Evolutionary conservation across 108 stramenopile species (phyloP).

Genomic region (Pseudonitzschia pungens): DNA sequence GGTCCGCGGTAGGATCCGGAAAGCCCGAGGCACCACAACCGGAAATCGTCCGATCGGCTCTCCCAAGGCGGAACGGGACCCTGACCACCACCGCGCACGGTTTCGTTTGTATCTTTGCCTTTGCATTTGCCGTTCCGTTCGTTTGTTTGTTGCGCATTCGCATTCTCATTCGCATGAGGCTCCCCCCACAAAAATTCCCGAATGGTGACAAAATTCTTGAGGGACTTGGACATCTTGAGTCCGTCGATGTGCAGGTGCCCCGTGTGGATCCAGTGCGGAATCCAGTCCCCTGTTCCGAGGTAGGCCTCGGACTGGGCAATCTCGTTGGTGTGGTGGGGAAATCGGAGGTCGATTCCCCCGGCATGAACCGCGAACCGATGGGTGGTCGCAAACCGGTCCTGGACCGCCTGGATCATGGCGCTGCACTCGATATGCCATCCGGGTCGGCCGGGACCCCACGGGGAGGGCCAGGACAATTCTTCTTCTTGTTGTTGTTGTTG

Average conservation of each 20-base stretch:
- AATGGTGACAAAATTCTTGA: slow-evolving; percentile 97
- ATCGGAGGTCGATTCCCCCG: slow-evolving; percentile 96
- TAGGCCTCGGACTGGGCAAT: slow-evolving; percentile 93
- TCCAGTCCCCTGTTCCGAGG: slow-evolving; percentile 71
- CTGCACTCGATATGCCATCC: slow-evolving; percentile 99
- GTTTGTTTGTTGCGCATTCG: too few relatives aligned
- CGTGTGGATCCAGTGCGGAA: slow-evolving; percentile 97
- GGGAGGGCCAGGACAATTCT: slow-evolving; percentile 76
- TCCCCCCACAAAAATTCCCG: slow-evolving; percentile 46
- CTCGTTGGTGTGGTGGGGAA: slow-evolving; percentile 99
- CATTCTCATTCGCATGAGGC: too few relatives aligned
- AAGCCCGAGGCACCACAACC: slow-evolving; percentile 83
- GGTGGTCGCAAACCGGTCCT: slow-evolving; percentile 31
- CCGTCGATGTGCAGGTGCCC: slow-evolving; percentile 98
- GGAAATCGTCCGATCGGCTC: slow-evolving; percentile 73
- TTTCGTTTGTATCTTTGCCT: too few relatives aligned
- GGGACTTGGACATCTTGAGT: slow-evolving; percentile 96
- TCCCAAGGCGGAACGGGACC: background rate
- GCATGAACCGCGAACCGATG: slow-evolving; percentile 77
- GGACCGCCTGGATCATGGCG: slow-evolving; percentile 83
- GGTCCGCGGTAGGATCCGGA: slow-evolving; percentile 81
- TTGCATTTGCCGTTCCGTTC: too few relatives aligned
- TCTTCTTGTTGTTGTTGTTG: too few relatives aligned
- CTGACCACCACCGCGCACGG: too few relatives aligned
- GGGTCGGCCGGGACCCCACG: slow-evolving; percentile 95